A percentile compares a stretch with the other conserved stretches of the same genome.
Evolutionary conservation across 352 stramenopile species (phyloP).

Genomic region (Phytophthora melonis): DNA sequence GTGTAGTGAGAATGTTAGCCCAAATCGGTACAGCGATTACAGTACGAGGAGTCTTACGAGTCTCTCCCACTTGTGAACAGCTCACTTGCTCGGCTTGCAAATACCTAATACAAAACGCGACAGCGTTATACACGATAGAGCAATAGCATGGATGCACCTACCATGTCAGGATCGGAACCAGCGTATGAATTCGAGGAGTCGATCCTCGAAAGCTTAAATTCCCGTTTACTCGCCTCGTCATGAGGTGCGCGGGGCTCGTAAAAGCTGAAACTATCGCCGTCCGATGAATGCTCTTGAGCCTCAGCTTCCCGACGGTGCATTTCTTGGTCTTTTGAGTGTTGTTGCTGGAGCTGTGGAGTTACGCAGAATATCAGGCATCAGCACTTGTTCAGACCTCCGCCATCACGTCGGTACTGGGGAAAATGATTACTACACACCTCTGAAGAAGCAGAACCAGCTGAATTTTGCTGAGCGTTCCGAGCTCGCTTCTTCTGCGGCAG

Average conservation of each 20-base stretch:
- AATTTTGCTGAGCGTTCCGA: not conserved
- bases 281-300: constrained; percentile 5
- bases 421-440: not conserved
- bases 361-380: constrained; percentile 1
- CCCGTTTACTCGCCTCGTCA: constrained; percentile 3
- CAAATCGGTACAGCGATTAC: not conserved
- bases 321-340: constrained; percentile 12
- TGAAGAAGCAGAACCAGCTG: constrained; percentile 2
- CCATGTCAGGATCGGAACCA: constrained; percentile 19
- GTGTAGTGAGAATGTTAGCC: constrained; percentile 12
- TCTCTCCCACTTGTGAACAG: constrained; percentile 1
- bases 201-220: constrained; percentile 17
- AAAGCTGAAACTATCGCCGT: constrained; percentile 1
- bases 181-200: constrained; percentile 10
- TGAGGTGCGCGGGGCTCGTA: constrained; percentile 1
- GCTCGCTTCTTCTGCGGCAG: constrained; percentile 28
- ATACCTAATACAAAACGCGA: constrained; percentile 14
- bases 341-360: constrained; percentile 5
- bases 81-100: constrained; percentile 5
- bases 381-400: not conserved
- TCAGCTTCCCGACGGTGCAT: constrained; percentile 3
- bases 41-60: constrained; percentile 15
- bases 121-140: not conserved
- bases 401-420: constrained; percentile 5
- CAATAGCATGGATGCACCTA: not conserved